Evolutionary conservation across 345 rosid genomes (phyloP).

Genomic region (Syzygium grande): DNA sequence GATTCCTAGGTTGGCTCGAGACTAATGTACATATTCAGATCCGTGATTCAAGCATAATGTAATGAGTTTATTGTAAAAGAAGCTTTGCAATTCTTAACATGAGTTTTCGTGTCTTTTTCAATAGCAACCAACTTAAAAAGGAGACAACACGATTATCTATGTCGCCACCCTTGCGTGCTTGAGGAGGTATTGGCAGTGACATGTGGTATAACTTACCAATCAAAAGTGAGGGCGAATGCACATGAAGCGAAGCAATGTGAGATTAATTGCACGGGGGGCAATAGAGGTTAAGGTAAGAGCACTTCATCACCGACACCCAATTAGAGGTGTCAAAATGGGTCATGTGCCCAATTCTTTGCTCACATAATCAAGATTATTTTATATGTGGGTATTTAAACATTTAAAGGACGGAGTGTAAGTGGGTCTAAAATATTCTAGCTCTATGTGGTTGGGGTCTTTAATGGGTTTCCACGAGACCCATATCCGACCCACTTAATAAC

Average conservation of each 20-base stretch:
- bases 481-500: too few relatives aligned
- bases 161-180: rapidly evolving
- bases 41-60: not conserved
- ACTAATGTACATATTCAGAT: not conserved
- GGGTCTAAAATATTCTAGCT: too few relatives aligned
- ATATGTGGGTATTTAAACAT: too few relatives aligned
- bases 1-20: too few relatives aligned
- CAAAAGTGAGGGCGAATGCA: not conserved
- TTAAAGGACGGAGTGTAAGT: too few relatives aligned
- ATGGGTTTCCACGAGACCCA: too few relatives aligned
- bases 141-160: rapidly evolving
- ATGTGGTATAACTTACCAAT: not conserved
- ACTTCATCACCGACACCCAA: rapidly evolving
- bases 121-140: not conserved
- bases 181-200: not conserved
- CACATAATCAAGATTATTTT: too few relatives aligned
- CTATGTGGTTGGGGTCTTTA: too few relatives aligned
- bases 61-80: not conserved
- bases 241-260: rapidly evolving
- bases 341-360: not conserved
- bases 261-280: not conserved
- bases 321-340: not conserved
- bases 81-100: not conserved
- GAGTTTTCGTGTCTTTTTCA: not conserved
- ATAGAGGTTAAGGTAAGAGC: not conserved